Evolutionary conservation across 2,329 filamentous ascomycete genomes (phyloP).

Genomic region (Botrytis medusae): DNA sequence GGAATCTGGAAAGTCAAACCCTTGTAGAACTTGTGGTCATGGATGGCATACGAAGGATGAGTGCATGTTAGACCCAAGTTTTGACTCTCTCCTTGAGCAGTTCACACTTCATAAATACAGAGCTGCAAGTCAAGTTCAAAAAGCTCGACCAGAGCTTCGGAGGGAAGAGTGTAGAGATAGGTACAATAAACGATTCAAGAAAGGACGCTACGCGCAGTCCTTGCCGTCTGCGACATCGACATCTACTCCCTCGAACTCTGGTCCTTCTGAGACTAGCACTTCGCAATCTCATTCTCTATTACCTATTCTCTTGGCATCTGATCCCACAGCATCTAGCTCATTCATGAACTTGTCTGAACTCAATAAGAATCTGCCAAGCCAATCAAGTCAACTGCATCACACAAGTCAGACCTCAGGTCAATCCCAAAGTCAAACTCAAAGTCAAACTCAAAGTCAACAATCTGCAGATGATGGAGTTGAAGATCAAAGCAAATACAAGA

Average conservation of each 20-base stretch:
- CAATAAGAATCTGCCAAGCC: not conserved
- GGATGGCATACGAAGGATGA: not conserved
- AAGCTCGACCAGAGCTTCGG: not conserved
- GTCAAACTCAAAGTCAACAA: not conserved
- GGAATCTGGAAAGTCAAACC: too few relatives aligned
- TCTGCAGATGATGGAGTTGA: too few relatives aligned
- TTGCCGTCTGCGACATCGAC: too few relatives aligned
- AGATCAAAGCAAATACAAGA: not conserved
- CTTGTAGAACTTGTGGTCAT: not conserved
- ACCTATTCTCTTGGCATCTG: not conserved
- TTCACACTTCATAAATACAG: not conserved
- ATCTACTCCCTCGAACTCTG: not conserved
- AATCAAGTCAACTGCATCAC: not conserved
- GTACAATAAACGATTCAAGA: not conserved
- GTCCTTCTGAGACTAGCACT: too few relatives aligned
- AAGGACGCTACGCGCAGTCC: not conserved
- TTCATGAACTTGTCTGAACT: too few relatives aligned
- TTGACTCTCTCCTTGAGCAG: not conserved
- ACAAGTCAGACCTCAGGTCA: not conserved
- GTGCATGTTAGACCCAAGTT: not conserved
- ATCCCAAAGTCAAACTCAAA: not conserved
- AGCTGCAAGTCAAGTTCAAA: not conserved
- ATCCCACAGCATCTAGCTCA: not conserved
- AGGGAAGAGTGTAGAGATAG: not conserved
- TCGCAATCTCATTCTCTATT: not conserved